Evolutionary conservation across 2,329 filamentous ascomycete species (phyloP).

Genomic region (Cordyceps tenuipes): DNA sequence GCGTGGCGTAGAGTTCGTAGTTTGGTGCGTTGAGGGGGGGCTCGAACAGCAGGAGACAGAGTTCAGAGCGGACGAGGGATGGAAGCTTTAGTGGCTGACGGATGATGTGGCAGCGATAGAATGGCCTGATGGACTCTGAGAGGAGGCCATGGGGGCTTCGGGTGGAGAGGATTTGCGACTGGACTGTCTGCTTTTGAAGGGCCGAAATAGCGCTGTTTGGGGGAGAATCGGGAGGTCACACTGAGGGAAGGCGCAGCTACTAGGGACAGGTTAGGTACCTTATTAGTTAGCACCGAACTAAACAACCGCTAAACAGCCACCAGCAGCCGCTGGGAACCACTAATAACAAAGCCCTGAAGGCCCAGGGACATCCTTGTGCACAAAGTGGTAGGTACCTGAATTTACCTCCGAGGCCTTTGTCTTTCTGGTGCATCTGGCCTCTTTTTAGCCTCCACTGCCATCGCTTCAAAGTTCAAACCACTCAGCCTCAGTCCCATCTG

Average conservation of each 20-base stretch:
- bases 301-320: too few relatives aligned
- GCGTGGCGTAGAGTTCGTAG: not conserved
- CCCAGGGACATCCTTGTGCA: not conserved
- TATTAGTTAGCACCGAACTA: too few relatives aligned
- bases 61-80: not conserved
- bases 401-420: not conserved
- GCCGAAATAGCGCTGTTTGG: not conserved
- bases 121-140: not conserved
- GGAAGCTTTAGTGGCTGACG: constrained; percentile 2
- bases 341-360: not conserved
- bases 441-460: not conserved
- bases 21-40: not conserved
- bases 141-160: not conserved
- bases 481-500: too few relatives aligned
- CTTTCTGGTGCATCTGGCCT: not conserved
- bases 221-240: not conserved
- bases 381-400: too few relatives aligned
- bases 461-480: not conserved
- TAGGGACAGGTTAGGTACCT: too few relatives aligned
- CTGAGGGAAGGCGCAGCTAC: not conserved
- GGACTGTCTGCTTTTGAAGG: not conserved
- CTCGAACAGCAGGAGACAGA: not conserved
- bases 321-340: not conserved
- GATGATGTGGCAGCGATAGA: constrained; percentile 7
- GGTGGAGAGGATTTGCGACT: not conserved